phyloP scores from a whole-genome alignment of 1,284 basidiomycete species.

The Porogramme epimiltina region DNA sequence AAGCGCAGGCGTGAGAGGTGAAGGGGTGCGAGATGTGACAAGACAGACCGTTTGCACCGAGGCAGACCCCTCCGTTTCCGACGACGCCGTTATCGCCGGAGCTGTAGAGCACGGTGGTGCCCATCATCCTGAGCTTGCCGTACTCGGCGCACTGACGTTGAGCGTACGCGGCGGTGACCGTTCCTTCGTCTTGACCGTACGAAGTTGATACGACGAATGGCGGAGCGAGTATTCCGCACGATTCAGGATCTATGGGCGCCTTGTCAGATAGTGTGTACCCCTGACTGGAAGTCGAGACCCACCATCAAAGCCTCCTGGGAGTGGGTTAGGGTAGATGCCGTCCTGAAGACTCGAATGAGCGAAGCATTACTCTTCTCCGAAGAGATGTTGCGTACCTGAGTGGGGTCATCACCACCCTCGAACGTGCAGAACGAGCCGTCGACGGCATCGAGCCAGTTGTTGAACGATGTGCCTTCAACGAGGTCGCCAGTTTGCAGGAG shows the following conservation, averaged over 20 bases:
- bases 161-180: slow-evolving; percentile 36
- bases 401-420: slow-evolving; percentile 60
- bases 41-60: slow-evolving; percentile 27
- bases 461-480: slow-evolving; percentile 44
- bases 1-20: not conserved
- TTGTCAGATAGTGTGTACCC: not conserved
- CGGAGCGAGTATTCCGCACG: slow-evolving; percentile 40
- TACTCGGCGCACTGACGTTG: slow-evolving; percentile 45
- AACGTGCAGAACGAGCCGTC: slow-evolving; percentile 59
- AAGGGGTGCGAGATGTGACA: no score
- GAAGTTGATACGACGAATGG: slow-evolving; percentile 43
- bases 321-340: slow-evolving; percentile 52
- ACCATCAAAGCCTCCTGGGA: slow-evolving; percentile 44
- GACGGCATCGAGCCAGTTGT: slow-evolving; percentile 47
- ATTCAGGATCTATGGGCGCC: slow-evolving; percentile 27
- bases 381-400: slow-evolving; percentile 11
- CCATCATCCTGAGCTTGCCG: slow-evolving; percentile 58
- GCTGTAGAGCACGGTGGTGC: slow-evolving; percentile 65
- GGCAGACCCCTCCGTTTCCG: slow-evolving; percentile 42
- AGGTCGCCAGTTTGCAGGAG: slow-evolving; percentile 52
- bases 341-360: slow-evolving; percentile 34
- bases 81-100: slow-evolving; percentile 68
- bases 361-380: no score
- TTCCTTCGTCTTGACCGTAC: slow-evolving; percentile 39
- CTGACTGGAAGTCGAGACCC: slow-evolving; percentile 12